Percentiles rank a stretch among this genome's conserved stretches.
These are phyloP conservation scores for Kurtzmaniella quercitrusa DNA, from an alignment of 1,139 yeast species.

Conservation along the genomic window DNA sequence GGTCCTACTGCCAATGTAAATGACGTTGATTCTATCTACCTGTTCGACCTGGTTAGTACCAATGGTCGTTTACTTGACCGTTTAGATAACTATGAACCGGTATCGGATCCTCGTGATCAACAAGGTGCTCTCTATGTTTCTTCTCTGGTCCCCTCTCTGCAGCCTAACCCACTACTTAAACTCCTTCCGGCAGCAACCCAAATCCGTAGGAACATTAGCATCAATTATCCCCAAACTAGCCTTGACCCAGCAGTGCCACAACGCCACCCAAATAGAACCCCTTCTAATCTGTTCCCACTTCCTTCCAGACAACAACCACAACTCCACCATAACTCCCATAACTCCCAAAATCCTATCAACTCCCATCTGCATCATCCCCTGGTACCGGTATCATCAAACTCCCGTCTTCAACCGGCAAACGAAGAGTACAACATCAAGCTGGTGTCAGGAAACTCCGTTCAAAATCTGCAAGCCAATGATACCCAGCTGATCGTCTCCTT, in stretches of 20 bases:
- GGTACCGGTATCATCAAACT: not conserved
- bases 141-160: not conserved
- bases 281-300: no score
- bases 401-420: slow-evolving; percentile 7
- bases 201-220: not conserved
- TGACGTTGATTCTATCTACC: slow-evolving; percentile 35
- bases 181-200: not conserved
- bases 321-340: no score
- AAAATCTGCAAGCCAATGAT: slow-evolving; percentile 3
- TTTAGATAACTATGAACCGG: slow-evolving; percentile 24
- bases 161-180: not conserved
- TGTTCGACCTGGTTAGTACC: slow-evolving; percentile 44
- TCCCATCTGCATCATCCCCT: no score
- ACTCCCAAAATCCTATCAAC: no score
- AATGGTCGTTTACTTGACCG: slow-evolving; percentile 41
- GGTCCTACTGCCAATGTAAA: not conserved
- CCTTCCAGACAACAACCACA: no score
- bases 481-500: slow-evolving; percentile 6
- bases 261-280: not conserved
- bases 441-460: slow-evolving; percentile 3
- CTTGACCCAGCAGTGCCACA: not conserved
- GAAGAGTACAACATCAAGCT: slow-evolving; percentile 6
- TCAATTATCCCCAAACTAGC: not conserved
- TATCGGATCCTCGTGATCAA: not conserved
- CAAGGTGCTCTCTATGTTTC: not conserved